A percentile compares a stretch with the other conserved stretches of the same genome.
These are phyloP conservation scores for Russula dissimulans DNA, from an alignment of 768 basidiomycete genomes.

Conservation along the genomic window DNA sequence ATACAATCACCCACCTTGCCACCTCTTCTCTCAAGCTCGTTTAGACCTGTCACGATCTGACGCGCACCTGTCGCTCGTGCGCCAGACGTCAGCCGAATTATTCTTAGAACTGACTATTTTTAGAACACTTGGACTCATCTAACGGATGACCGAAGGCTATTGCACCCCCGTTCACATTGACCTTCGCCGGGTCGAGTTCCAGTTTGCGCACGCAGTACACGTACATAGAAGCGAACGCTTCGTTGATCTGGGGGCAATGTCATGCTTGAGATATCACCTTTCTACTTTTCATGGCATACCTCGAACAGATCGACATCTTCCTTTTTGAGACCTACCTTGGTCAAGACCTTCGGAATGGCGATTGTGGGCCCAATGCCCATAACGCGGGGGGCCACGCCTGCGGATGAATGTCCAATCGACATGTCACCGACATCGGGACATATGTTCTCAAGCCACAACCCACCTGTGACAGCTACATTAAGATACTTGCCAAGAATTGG, in stretches of 20 bases:
- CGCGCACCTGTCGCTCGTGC: conserved; percentile 75
- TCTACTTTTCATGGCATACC: conserved; percentile 29
- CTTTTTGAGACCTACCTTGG: conserved; percentile 52
- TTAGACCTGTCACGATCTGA: conserved; percentile 77
- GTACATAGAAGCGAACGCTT: conserved; percentile 82
- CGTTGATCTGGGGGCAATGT: conserved; percentile 56
- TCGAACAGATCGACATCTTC: conserved; percentile 76
- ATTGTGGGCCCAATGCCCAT: conserved; percentile 84
- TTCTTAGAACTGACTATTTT: not conserved
- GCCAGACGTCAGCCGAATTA: conserved; percentile 16
- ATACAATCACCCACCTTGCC: conserved; percentile 45
- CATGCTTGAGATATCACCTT: not conserved
- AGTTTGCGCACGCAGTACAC: conserved; percentile 65
- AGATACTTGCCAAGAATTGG: conserved; percentile 70
- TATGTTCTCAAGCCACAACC: conserved; percentile 4
- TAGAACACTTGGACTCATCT: conserved; percentile 42
- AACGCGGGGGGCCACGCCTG: conserved; percentile 67
- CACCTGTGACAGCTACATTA: conserved; percentile 61
- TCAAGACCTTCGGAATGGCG: conserved; percentile 74
- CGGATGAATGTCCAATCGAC: not conserved
- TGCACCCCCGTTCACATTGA: conserved; percentile 87
- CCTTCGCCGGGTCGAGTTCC: conserved; percentile 50
- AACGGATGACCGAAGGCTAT: conserved; percentile 80
- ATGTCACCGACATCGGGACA: not conserved
- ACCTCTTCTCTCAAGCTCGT: conserved; percentile 57